These are phyloP conservation scores for Cystobasidium tubakii DNA, from an alignment of 768 basidiomycete genomes.

Conservation along the genomic window DNA sequence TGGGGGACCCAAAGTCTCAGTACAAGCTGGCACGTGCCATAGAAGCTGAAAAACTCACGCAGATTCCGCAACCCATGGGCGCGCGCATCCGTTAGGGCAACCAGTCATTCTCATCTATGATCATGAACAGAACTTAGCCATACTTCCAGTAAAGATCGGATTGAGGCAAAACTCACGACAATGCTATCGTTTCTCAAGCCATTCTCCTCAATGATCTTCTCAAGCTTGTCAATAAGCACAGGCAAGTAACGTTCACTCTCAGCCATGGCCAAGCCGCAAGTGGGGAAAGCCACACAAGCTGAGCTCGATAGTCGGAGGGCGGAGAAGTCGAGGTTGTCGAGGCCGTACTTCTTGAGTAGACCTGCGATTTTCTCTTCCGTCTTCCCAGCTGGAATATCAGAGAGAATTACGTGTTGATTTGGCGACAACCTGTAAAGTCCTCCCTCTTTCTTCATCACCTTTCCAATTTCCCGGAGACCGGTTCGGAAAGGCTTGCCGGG, in stretches of 20 bases:
- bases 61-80: constrained; percentile 89
- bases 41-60: too few relatives aligned
- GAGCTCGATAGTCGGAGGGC: constrained; percentile 80
- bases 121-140: background rate
- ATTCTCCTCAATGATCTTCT: constrained; percentile 86
- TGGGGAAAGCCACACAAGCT: constrained; percentile 96
- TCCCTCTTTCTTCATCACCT: constrained; percentile 54
- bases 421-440: constrained; percentile 85
- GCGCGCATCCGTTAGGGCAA: constrained; percentile 76
- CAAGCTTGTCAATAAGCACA: constrained; percentile 84
- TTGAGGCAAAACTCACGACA: constrained; percentile 50
- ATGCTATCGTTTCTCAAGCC: constrained; percentile 90
- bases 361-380: constrained; percentile 65
- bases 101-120: constrained; percentile 6
- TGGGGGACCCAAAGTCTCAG: too few relatives aligned
- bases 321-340: constrained; percentile 75
- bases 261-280: constrained; percentile 78
- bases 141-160: background rate
- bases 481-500: constrained; percentile 85
- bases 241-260: constrained; percentile 85
- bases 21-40: too few relatives aligned
- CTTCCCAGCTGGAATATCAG: constrained; percentile 71
- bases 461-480: constrained; percentile 83
- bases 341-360: constrained; percentile 73
- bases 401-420: constrained; percentile 87